Evolutionary conservation across 106 monocot species (phyloP).

Genomic region (Dioscorea alata): DNA sequence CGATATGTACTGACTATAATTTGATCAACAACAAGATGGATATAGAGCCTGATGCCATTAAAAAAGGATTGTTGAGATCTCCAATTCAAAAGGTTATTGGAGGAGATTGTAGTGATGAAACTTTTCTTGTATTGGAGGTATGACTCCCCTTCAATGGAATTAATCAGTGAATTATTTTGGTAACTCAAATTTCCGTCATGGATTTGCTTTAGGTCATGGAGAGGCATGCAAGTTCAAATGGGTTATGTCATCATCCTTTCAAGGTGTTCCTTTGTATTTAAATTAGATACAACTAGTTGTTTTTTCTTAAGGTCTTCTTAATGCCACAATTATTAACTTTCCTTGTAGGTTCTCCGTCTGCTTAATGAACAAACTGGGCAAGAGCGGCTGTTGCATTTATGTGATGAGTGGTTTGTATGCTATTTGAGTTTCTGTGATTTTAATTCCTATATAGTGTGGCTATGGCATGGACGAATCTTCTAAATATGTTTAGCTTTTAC

Average conservation of each 20-base stretch:
- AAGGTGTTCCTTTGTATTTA: constrained; percentile 43
- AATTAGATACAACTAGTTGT: neutral
- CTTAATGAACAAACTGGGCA: constrained; percentile 67
- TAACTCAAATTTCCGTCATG: neutral
- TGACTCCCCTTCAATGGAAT: neutral
- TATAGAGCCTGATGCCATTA: neutral
- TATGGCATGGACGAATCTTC: neutral
- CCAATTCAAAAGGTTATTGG: constrained; percentile 11
- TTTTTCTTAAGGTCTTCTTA: neutral
- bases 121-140: constrained; percentile 90
- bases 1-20: neutral
- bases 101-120: constrained; percentile 21
- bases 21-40: neutral
- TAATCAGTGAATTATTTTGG: no score
- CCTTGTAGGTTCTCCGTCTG: constrained; percentile 71
- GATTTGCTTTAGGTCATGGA: constrained; percentile 58
- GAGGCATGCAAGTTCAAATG: constrained; percentile 40
- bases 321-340: neutral
- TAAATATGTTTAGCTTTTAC: no score
- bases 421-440: neutral
- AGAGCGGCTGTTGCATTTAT: constrained; percentile 64
- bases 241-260: constrained; percentile 28
- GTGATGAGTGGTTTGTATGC: constrained; percentile 78
- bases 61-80: neutral
- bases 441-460: neutral